phyloP scores from a whole-genome alignment of 306 rosid species.

The Cucumis cinereus region DNA sequence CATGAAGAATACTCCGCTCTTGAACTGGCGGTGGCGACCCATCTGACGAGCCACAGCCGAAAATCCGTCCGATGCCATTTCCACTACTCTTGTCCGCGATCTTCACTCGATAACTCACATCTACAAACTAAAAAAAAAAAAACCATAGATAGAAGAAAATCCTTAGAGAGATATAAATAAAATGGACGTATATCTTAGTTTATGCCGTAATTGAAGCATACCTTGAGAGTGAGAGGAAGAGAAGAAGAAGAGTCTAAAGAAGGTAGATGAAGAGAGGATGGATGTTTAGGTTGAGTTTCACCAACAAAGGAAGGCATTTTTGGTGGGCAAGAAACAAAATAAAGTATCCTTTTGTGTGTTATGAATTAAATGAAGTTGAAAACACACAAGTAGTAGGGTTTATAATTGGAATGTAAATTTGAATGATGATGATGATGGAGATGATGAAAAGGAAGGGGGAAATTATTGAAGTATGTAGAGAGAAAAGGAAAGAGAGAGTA shows the following conservation, averaged over 20 bases:
- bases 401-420: too few relatives aligned
- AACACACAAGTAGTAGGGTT: too few relatives aligned
- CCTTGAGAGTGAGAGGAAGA: slow-evolving; percentile 73
- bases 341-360: slow-evolving; percentile 4
- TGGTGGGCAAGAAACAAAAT: background rate
- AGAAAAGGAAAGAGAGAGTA: slow-evolving; percentile 17
- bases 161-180: background rate
- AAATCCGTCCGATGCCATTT: slow-evolving; percentile 21
- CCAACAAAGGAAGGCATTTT: slow-evolving; percentile 14
- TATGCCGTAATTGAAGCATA: too few relatives aligned
- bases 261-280: slow-evolving; percentile 23
- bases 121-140: slow-evolving; percentile 39
- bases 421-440: background rate
- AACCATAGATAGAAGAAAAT: background rate
- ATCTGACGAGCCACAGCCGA: background rate
- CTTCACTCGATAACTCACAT: slow-evolving; percentile 50
- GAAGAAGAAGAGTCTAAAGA: slow-evolving; percentile 33
- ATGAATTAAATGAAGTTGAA: background rate
- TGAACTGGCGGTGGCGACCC: slow-evolving; percentile 7
- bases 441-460: background rate
- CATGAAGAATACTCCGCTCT: slow-evolving; percentile 46
- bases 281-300: background rate
- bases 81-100: slow-evolving; percentile 22
- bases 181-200: background rate
- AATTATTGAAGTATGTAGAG: background rate